Evolutionary conservation across 1,284 basidiomycete species (phyloP), one percentile per base, ranked within the genome.

Genomic region (Vanrija pseudolonga): DNA sequence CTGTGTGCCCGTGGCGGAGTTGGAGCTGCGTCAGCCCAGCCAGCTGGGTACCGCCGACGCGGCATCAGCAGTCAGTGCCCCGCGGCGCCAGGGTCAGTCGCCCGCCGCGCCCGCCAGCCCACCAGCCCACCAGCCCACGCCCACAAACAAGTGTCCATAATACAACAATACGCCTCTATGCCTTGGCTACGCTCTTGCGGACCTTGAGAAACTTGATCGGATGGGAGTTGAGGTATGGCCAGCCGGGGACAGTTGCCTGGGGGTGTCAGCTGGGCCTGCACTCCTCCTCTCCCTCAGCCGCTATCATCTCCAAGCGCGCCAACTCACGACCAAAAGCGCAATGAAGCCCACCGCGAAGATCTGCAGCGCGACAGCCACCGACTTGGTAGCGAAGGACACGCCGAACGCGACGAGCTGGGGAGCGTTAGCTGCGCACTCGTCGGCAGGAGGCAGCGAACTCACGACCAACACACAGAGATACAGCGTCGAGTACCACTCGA

Each of bases 181-280:
- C 12, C n/a, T 23, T 26, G 23, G 36, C 28, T 14, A 24, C 17
- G 14, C 32, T 19, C 15, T 59, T 64, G 17, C 72, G 62, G 17
- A 61, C 67, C 6, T 69, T 65, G 4, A 71, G 60, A 58, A 67
- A 74, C 47, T 63, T 63, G 59, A 69, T 61, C 15, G 62, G 65
- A 54, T 69, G 47, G 24, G 57, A 45, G 36, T 69, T 66, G 51
- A 72, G 65, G 47, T 57, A 71, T 5, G 72, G 68, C 72, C 72
- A 74, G 24, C 67, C 63, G 3, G 71, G 69, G 11, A 69, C 69
- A 20, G 55, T 50, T 1, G 57, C 54, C 69, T 71, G 53, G 4
- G 14, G n/a, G 41, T 32, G 12, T 20, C 32, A 54, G 56, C n/a
- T n/a, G n/a, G n/a, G n/a, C n/a, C n/a, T n/a, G n/a, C n/a, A n/a